Evolutionary conservation across 768 basidiomycete genomes (phyloP), one percentile per base, ranked within the genome.

Genomic region (Tylopilus felleus): DNA sequence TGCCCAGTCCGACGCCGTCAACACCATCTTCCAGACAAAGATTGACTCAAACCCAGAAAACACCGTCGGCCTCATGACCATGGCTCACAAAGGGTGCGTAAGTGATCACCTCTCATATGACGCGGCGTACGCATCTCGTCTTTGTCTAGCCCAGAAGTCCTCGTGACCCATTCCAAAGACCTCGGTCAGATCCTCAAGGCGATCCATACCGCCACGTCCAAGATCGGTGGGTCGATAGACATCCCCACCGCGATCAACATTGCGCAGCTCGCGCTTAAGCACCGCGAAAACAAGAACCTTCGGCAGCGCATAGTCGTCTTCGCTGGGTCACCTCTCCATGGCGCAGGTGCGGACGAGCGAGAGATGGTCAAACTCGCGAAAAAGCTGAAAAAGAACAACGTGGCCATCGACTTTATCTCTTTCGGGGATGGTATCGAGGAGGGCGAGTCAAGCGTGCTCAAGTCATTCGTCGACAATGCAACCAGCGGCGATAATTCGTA

Each of bases 361-460:
- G 77, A 79, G 50, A 86, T 95, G 81, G 76, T 90, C 61, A 88
- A 85, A 68, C 81, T 99, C 33, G 97, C 95, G 10, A 97, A 95
- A 79, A 97, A 93, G 72, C 78, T 99, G 57, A 98, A 98, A 80
- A 99, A 99, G 85, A 98, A 98, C 71, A 99, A 98, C 63, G 93
- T 99, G 40, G 91, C 95, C 1, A 80, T 98, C 23, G 97, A 99
- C 71, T 77, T 98, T 47, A 77, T 98, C 27, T 82, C 82, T 6
- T 98, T 93, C 70, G 96, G 96, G 1, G 95, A 96, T 62, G 90
- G 85, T 6, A 89, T 94, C 42, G 88, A 87, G 66, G 82, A 84
- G 64, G 70, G 68, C 47, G 85, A 81, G 55, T 83, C 84, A 41
- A 82, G 78, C 44, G 82, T 92, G 51, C 76, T 99, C 56, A 80